Conservation (phyloP, 192 early-diverging fungal genomes). For the Backusella tuberculispora region DNA sequence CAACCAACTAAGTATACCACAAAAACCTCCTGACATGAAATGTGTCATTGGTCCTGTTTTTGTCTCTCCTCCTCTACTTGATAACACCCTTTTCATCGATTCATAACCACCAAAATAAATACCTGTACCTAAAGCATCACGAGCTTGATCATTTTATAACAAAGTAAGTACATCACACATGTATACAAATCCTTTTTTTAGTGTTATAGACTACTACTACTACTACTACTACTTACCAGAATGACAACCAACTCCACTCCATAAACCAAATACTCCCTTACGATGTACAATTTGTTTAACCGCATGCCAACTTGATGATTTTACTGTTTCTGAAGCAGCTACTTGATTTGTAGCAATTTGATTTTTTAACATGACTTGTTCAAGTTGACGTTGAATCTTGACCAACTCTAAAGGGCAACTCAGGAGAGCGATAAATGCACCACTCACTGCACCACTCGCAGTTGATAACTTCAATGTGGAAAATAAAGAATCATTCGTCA, state of each 20-base stretch:
- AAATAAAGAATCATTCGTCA: slow-evolving; percentile 43
- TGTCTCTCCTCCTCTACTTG: background rate
- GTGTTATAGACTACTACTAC: background rate
- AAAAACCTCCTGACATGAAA: slow-evolving; percentile 76
- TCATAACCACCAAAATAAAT: slow-evolving; percentile 80
- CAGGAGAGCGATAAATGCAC: slow-evolving; percentile 66
- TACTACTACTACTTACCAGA: slow-evolving; percentile 27
- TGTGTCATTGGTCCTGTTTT: slow-evolving; percentile 67
- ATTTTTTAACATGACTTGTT: slow-evolving; percentile 38
- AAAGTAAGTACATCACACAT: background rate
- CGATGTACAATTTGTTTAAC: slow-evolving; percentile 52
- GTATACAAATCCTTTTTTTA: background rate
- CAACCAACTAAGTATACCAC: slow-evolving; percentile 79
- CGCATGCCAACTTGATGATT: slow-evolving; percentile 53
- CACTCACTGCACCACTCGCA: slow-evolving; percentile 60
- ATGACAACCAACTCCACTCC: slow-evolving; percentile 49
- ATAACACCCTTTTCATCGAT: slow-evolving; percentile 49
- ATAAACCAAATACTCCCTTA: slow-evolving; percentile 54
- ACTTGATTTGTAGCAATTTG: slow-evolving; percentile 2
- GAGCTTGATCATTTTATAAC: slow-evolving; percentile 35
- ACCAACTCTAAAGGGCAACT: slow-evolving; percentile 79
- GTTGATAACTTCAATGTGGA: slow-evolving; percentile 47
- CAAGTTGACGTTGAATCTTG: slow-evolving; percentile 75
- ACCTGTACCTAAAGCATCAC: slow-evolving; percentile 71
- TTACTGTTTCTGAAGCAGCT: background rate